Percentiles rank a stretch among this genome's conserved stretches.
Evolutionary conservation across 257 asterid genomes (phyloP).

Genomic region (Ocimum tenuiflorum): DNA sequence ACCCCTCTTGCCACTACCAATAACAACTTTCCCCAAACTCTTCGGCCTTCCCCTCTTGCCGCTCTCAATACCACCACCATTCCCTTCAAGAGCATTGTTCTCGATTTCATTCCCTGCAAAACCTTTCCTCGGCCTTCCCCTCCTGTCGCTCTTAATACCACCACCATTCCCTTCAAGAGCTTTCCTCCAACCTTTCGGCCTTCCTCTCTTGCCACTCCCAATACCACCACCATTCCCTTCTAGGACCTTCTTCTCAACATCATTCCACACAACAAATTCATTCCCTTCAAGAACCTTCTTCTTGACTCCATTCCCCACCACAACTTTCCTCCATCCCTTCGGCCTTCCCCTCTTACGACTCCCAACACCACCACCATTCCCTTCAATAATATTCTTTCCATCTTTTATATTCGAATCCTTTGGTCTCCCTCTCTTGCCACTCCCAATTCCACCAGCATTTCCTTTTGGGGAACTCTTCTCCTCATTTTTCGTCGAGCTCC

Average conservation of each 20-base stretch:
- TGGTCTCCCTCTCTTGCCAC: slow-evolving; percentile 20
- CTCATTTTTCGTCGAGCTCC: slow-evolving; percentile 26
- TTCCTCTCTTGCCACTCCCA: background rate
- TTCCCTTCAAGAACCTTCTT: slow-evolving; percentile 1
- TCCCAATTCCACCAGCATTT: background rate
- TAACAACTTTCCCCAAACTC: background rate
- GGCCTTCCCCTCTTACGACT: slow-evolving; percentile 26
- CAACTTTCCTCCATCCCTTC: slow-evolving; percentile 6
- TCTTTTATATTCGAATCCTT: slow-evolving; percentile 2
- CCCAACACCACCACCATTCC: slow-evolving; percentile 1
- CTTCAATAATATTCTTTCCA: background rate
- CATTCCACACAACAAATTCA: background rate
- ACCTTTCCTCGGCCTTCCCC: no score
- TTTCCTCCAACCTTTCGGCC: no score
- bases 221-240: background rate
- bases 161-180: no score
- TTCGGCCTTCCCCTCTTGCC: slow-evolving; percentile 19
- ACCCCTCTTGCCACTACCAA: no score
- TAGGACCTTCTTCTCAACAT: background rate
- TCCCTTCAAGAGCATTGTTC: background rate
- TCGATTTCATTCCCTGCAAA: no score
- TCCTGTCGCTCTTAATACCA: no score
- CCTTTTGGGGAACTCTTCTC: background rate
- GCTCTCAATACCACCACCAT: background rate
- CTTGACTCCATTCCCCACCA: slow-evolving; percentile 2